Evolutionary conservation across 78 protist species (phyloP).

Genomic region (Goniomonas avonlea): DNA sequence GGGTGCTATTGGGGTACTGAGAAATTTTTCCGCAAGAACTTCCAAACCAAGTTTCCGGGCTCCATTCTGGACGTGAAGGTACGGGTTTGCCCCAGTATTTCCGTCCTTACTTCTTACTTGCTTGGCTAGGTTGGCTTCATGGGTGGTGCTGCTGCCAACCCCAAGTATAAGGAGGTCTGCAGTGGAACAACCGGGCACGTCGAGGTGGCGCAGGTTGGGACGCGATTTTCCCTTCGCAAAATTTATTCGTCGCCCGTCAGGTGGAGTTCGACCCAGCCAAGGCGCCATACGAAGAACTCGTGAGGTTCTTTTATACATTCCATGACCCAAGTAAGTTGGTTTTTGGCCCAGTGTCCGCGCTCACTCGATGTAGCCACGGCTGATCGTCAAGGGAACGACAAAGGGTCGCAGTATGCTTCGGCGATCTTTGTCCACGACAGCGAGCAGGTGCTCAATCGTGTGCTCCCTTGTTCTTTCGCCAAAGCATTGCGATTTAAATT

Average conservation of each 20-base stretch:
- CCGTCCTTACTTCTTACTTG: too few relatives aligned
- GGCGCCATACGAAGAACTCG: too few relatives aligned
- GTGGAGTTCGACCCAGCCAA: conserved; percentile 3
- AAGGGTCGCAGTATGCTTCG: conserved; percentile 7
- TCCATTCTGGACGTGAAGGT: too few relatives aligned
- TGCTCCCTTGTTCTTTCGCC: too few relatives aligned
- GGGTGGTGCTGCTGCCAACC: conserved; percentile 23
- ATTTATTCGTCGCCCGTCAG: neutral
- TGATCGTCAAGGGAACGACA: conserved; percentile 27
- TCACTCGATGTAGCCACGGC: too few relatives aligned
- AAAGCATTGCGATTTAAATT: too few relatives aligned
- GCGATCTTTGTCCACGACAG: neutral
- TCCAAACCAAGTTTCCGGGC: too few relatives aligned
- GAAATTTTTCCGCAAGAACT: too few relatives aligned
- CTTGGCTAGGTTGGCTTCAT: conserved; percentile 19
- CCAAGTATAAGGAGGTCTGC: conserved; percentile 27
- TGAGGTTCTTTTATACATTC: too few relatives aligned
- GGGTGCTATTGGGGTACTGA: conserved; percentile 35
- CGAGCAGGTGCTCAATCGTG: neutral
- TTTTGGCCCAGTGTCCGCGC: too few relatives aligned
- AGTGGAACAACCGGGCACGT: conserved; percentile 11
- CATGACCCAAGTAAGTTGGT: too few relatives aligned
- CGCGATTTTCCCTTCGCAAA: neutral
- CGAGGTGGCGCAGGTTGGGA: conserved; percentile 2
- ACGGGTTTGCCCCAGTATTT: too few relatives aligned